phyloP scores from a whole-genome alignment of 192 early-diverging fungal species.

The Paraglomus occultum region DNA sequence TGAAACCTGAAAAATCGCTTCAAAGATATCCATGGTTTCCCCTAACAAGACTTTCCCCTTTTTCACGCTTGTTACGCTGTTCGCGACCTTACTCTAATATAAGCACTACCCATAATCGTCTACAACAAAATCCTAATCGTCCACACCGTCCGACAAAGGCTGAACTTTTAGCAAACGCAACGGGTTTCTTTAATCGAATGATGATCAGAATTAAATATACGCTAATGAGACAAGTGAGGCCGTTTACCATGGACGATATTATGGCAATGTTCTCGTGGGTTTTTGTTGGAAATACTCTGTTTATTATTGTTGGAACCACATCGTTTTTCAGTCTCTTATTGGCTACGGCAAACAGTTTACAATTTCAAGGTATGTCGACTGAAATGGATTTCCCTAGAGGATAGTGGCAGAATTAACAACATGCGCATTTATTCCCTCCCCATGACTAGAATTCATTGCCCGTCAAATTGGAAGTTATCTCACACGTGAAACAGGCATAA shows the following conservation, averaged over 20 bases:
- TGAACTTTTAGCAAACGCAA: constrained; percentile 57
- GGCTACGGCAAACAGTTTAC: constrained; percentile 75
- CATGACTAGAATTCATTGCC: constrained; percentile 67
- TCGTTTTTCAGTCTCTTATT: constrained; percentile 81
- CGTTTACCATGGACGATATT: constrained; percentile 84
- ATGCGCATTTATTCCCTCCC: not conserved
- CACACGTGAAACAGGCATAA: constrained; percentile 73
- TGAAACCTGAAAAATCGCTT: no score
- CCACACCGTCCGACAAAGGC: constrained; percentile 40
- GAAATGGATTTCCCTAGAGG: no score
- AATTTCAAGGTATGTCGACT: constrained; percentile 68
- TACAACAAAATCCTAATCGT: constrained; percentile 22
- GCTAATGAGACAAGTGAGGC: constrained; percentile 66
- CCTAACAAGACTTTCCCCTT: no score
- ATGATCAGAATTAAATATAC: constrained; percentile 57
- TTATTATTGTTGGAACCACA: constrained; percentile 86
- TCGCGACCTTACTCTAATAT: no score
- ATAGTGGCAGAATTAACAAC: no score
- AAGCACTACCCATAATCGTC: no score
- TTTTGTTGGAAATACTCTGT: constrained; percentile 80
- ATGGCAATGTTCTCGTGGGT: constrained; percentile 88
- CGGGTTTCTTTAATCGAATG: constrained; percentile 59
- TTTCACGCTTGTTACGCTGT: no score
- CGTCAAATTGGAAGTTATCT: constrained; percentile 77
- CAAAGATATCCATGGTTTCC: no score